Evolutionary conservation across 305 asterid species (phyloP).

Genomic region (Ajuga reptans): DNA sequence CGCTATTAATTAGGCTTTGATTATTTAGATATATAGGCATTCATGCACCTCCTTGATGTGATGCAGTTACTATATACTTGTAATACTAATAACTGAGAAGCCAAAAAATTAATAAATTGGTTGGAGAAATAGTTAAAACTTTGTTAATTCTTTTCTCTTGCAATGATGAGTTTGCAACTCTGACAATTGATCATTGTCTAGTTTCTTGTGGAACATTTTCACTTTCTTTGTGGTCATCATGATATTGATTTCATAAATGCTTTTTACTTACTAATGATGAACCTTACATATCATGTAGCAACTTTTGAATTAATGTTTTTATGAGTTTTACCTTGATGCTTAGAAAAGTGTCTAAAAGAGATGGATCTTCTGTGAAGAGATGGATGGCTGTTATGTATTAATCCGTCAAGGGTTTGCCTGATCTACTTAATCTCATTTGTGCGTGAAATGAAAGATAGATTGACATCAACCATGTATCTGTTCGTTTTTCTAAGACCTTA

Average conservation of each 20-base stretch:
- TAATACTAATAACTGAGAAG: background rate
- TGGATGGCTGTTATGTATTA: slow-evolving; percentile 12
- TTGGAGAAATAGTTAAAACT: background rate
- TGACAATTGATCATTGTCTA: background rate
- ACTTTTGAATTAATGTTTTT: slow-evolving; percentile 4
- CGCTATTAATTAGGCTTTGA: slow-evolving; percentile 6
- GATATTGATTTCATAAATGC: slow-evolving; percentile 9
- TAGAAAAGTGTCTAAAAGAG: background rate
- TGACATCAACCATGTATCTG: background rate
- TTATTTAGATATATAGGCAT: background rate
- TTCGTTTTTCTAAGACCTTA: slow-evolving; percentile 13
- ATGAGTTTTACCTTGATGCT: slow-evolving; percentile 7
- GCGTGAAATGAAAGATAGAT: slow-evolving; percentile 3
- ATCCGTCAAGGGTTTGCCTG: slow-evolving; percentile 6
- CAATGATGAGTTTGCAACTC: background rate
- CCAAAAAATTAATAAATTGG: background rate
- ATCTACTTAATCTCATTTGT: slow-evolving; percentile 16
- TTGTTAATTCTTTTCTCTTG: slow-evolving; percentile 7
- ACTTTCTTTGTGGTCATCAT: slow-evolving; percentile 3
- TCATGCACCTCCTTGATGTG: slow-evolving; percentile 10
- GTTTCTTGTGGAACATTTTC: slow-evolving; percentile 3
- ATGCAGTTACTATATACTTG: slow-evolving; percentile 6
- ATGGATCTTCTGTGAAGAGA: slow-evolving; percentile 4
- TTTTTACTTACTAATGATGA: slow-evolving; percentile 9
- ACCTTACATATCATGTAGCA: slow-evolving; percentile 6